Evolutionary conservation across 2,329 filamentous ascomycete species (phyloP), one percentile per base, ranked within the genome.

Genomic region (Kalaharituber pfeilii): DNA sequence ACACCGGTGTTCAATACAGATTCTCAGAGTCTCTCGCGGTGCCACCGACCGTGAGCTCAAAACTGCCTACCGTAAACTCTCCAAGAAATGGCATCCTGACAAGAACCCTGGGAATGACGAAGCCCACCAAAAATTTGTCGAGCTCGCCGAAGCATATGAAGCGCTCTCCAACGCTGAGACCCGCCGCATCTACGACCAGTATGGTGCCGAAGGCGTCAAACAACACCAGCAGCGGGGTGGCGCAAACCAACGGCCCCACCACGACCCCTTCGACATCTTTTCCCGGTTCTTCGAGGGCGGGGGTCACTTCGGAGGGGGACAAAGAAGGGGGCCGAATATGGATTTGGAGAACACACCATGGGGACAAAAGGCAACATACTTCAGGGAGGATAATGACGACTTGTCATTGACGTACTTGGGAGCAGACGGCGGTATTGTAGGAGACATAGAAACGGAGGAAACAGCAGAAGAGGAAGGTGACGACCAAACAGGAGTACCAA

Each of bases 341-440:
- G 91, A 98, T 66, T 79, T 95, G 45, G 86, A 95, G 66, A 98
- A 96, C 66, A 87, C 95, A 15, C 91, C 91, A 0, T 98, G 91
- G 91, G 89, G 87, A 2, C 91, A 96, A 67, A 95, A 93, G 67
- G 87, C 88, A 2, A 87, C 85, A 0, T 96, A 84, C 67, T 86
- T 85, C 63, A 73, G 77, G 29, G 73, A 78, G 55, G 74, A 79
- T 52, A 74, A 77, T 59, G 79, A 82, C 61, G 73, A 76, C 20
- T 65, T 81, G 11, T 82, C 79, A 57, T 66, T 82, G 53, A 75
- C 71, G 6, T 82, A 82, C 62, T 68, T 82, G 58, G 76, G 59
- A 11, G n/a, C n/a, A n/a, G 58, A 60, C 42, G 54, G 57, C 20
- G 57, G 57, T 15, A 52, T 49, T 15, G 58, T 59, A 26, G 58